Base-by-base conservation (phyloP, 495 filamentous ascomycete genomes). In the Talaromyces trachyspermus region DNA sequence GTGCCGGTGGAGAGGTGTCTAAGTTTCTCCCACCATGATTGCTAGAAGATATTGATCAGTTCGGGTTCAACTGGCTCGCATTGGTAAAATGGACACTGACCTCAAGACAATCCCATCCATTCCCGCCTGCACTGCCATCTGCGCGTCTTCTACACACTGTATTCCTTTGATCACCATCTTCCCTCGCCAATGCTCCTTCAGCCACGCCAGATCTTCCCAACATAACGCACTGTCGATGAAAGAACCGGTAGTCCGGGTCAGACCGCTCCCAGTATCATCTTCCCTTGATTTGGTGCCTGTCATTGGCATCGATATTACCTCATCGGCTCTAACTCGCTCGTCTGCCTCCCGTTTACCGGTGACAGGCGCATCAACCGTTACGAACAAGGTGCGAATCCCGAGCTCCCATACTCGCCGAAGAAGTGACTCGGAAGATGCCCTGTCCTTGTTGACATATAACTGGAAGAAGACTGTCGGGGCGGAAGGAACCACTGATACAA, bases 341-440 rank as follows among this genome's bases (percentile, higher is more conserved):
- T 94, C 85, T 52, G 80, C 74, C 75, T 92, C 81, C 52, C 85
- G 73, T 70, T 86, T 95, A n/a, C 89, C 89, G 0, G 89, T 80
- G 2, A 88, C 79, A 2, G 88, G 85, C 2, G 87, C 88, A 60
- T 96, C 89, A 10, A 94, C 81, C 4, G 90, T 96, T 17, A 95
- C 70, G 45, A 83, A 80, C 36, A 95, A 74, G 4, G 71, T 81
- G 39, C 75, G 75, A 20, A 85, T 66, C 1, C 64, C 59, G 45
- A 81, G 77, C 11, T 76, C 72, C 2, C 71, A 56, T 2, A 63
- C 59, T 19, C 62, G 66, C 18, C 48, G 54, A 9, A 78, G 71
- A 10, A 72, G 64, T 1, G 61, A 56, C 49, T 77, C 79, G 4
- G 79, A 76, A 44, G 80, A 79, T 14, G 57, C 7, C 3, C 83